Evolutionary conservation across 139 green algal genomes (phyloP).

Genomic region (Tetraselmis striata): DNA sequence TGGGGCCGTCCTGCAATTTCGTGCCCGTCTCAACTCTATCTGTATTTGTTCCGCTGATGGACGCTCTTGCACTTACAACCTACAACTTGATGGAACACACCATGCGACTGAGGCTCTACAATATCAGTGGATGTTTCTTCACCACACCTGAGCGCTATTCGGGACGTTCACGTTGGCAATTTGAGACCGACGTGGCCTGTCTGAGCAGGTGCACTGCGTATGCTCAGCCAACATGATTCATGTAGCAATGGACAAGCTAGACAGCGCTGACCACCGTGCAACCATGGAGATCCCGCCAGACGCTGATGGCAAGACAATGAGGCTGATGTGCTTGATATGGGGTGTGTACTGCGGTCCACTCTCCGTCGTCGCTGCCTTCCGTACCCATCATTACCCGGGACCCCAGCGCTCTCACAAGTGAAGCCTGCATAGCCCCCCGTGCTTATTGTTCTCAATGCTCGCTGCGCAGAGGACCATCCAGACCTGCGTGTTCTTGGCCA

Average conservation of each 20-base stretch:
- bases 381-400: too few species aligned
- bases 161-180: neutral
- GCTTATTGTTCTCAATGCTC: too few species aligned
- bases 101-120: too few species aligned
- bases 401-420: too few species aligned
- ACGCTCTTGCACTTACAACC: neutral
- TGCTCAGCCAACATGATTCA: neutral
- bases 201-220: neutral
- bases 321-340: neutral
- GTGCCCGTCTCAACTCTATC: neutral
- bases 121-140: too few species aligned
- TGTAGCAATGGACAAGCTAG: neutral
- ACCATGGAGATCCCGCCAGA: neutral
- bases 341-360: too few species aligned
- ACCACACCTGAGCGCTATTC: too few species aligned
- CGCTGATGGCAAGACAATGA: neutral
- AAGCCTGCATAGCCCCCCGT: too few species aligned
- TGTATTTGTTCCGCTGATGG: neutral
- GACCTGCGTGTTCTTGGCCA: neutral
- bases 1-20: too few species aligned
- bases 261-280: neutral
- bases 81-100: neutral
- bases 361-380: too few species aligned
- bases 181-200: neutral
- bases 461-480: neutral